These are phyloP conservation scores for Spizellomyces punctatus DNA, from an alignment of 192 early-diverging fungal species.

Conservation along the genomic window DNA sequence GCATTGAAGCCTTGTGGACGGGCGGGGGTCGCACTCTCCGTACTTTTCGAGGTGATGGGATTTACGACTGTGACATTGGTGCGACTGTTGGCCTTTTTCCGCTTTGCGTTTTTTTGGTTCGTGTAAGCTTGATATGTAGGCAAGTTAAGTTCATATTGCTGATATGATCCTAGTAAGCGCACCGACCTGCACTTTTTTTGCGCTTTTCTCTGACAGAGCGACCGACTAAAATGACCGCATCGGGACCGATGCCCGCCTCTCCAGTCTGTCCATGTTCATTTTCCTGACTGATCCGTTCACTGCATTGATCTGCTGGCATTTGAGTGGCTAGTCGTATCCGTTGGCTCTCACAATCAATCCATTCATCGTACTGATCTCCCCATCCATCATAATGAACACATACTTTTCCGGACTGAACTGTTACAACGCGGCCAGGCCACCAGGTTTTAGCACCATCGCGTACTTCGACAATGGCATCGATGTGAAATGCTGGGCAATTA, in stretches of 20 bases:
- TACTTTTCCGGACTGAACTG: conserved; percentile 14
- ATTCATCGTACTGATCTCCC: conserved; percentile 30
- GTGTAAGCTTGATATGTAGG: no score
- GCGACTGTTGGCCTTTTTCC: no score
- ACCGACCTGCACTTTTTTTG: no score
- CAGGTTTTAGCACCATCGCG: conserved; percentile 18
- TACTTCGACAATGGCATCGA: conserved; percentile 8
- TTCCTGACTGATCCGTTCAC: conserved; percentile 33
- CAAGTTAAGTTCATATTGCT: no score
- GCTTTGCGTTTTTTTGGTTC: no score
- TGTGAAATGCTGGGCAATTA: conserved; percentile 1
- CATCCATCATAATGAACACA: conserved; percentile 25
- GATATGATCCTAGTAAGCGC: no score
- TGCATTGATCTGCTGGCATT: background rate
- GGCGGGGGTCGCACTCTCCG: no score
- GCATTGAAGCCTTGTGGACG: no score
- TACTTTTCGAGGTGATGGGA: no score
- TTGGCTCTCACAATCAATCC: conserved; percentile 26
- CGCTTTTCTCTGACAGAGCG: background rate
- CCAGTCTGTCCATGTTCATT: background rate
- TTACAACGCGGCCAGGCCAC: conserved; percentile 29
- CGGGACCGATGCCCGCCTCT: conserved; percentile 3
- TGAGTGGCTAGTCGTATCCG: conserved; percentile 8
- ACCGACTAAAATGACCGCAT: background rate
- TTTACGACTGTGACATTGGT: no score